A percentile compares a stretch with the other conserved stretches of the same genome.
Conservation (phyloP, 495 filamentous ascomycete genomes). For the Aspergillus ellipticus region DNA sequence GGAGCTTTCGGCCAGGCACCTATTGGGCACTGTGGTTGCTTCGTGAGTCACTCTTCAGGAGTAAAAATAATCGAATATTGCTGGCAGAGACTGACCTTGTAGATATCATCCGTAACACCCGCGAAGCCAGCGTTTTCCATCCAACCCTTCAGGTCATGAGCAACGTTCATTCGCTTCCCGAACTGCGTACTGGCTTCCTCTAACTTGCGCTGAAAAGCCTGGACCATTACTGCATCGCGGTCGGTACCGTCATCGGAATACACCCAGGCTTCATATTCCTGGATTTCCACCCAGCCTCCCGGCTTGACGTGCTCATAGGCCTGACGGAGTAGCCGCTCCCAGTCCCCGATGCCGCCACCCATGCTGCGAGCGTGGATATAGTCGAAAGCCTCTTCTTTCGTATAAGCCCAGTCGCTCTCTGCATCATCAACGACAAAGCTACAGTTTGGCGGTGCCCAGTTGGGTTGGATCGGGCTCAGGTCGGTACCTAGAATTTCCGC, state of each 20-base stretch:
- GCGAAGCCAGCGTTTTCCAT: slow-evolving; percentile 32
- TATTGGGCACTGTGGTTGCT: slow-evolving; percentile 32
- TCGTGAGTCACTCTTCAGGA: neutral
- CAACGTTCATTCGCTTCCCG: slow-evolving; percentile 39
- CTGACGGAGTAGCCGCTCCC: slow-evolving; percentile 35
- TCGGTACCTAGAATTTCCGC: slow-evolving; percentile 63
- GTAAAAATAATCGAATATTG: too few species aligned
- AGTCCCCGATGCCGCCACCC: slow-evolving; percentile 44
- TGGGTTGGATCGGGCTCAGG: slow-evolving; percentile 53
- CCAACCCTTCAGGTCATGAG: slow-evolving; percentile 17
- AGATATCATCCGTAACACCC: slow-evolving; percentile 35
- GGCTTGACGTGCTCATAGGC: slow-evolving; percentile 42
- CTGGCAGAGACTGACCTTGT: slow-evolving; percentile 35
- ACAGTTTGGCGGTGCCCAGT: slow-evolving; percentile 47
- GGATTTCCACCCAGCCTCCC: slow-evolving; percentile 54
- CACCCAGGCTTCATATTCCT: slow-evolving; percentile 44
- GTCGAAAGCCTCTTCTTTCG: slow-evolving; percentile 39
- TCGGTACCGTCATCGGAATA: slow-evolving; percentile 39
- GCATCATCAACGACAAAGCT: slow-evolving; percentile 49
- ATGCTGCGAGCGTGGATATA: slow-evolving; percentile 47
- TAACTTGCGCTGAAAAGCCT: slow-evolving; percentile 27
- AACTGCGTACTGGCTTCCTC: slow-evolving; percentile 32
- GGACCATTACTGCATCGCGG: slow-evolving; percentile 17
- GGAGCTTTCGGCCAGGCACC: slow-evolving; percentile 50
- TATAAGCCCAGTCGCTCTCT: slow-evolving; percentile 47